Evolutionary conservation across 140 eudicot species (phyloP), one percentile per base, ranked within the genome.

Genomic region (Stevia rebaudiana): DNA sequence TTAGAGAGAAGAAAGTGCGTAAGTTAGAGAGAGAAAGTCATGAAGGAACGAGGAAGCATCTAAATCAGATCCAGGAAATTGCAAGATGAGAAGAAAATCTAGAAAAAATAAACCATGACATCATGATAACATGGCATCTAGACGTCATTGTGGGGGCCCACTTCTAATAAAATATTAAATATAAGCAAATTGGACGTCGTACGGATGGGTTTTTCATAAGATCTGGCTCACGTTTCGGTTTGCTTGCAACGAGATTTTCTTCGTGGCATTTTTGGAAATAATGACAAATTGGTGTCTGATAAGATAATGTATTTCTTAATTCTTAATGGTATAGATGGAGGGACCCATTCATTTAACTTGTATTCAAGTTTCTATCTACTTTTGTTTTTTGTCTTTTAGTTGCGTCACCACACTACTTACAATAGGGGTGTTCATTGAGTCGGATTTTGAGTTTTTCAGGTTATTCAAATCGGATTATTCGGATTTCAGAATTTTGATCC

Each of bases 31-130:
- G 67, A 44, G 59, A 48, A 42, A 24, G 70, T 68, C 65, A 73
- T 70, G 63, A 28, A 56, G 43, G 15, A 33, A 33, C 63, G 10
- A 56, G 42, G 67, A 74, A 71, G 63, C 49, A 61, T 46, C 67
- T 53, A 19, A 63, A 35, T 41, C 39, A 52, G 4, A 30, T 51
- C 77, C 0, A 5, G 2, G 77, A 63, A 72, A 72, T 47, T 72
- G 62, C 70, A 31, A 2, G 21, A 8, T 5, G 5, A 53, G 40
- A 43, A 30, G 30, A 31, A 62, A 72, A 28, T 72, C 77, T 72
- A 63, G 71, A 72, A 49, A 72, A 49, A 37, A 8, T 16, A 19
- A 28, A 0, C 0, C 8, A 0, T 50, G 56, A 61, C 55, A 52
- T 71, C 76, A 49, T 4, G 6, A 0, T 3, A 1, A 2, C 2